Base-by-base conservation (phyloP, 768 basidiomycete genomes). In the Pulveroboletus sp. region DNA sequence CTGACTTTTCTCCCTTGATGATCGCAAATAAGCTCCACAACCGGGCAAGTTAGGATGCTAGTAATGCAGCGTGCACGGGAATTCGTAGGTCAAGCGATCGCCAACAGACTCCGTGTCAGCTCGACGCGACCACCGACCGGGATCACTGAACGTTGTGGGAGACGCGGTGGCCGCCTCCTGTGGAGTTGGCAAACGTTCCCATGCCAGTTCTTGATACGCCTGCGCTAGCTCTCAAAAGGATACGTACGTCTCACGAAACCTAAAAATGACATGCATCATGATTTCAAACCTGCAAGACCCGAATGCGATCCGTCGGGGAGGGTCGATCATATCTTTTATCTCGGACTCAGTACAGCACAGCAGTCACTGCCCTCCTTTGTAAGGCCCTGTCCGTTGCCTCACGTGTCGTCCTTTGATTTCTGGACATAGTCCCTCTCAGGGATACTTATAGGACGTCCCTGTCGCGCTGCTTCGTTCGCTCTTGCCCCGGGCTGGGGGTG, bases 361-460 rank as follows among this genome's bases (percentile, higher is more conserved):
- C 46, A 48, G 14, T 38, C 57, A 65, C 40, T 32, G 47, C 51
- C 45, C 37, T 24, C 8, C 10, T 24, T n/a, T 40, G 40, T 31
- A 49, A 24, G 4, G 51, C 28, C 38, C 35, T 18, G 24, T 37
- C 13, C 39, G n/a, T 30, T 52, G n/a, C 0, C n/a, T 9, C 36
- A n/a, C 7, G 11, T 39, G 18, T 26, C 50, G 51, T 61, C 33
- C 18, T 46, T 54, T 61, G 21, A 4, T 21, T 2, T 21, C 21
- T 21, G 35, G 39, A 37, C 49, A 33, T 43, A 43, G 13, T 39
- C 9, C 10, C 39, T 9, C 30, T 39, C 47, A 41, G 42, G 32
- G 30, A 51, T 68, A 68, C 56, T 64, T 68, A 68, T 66, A 68
- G 31, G 21, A 37, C 48, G n/a, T 10, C 17, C 9, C 40, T 33